A percentile compares a stretch with the other conserved stretches of the same genome.
phyloP scores from a whole-genome alignment of 331 rosid species.

The Erythrophleum ivorense region DNA sequence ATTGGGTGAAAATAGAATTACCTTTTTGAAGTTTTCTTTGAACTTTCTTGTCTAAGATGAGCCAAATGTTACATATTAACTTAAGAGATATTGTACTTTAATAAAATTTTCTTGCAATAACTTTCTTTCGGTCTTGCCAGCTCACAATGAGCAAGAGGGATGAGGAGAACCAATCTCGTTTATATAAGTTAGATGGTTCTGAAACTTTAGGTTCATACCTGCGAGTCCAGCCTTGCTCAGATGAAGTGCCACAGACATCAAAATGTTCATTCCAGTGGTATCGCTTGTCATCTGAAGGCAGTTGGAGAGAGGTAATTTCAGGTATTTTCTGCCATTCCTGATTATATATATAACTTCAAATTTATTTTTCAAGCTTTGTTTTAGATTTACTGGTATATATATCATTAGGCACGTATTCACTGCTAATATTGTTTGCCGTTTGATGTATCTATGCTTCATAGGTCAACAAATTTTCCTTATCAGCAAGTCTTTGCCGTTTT shows the following conservation, averaged over 20 bases:
- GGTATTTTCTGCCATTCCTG: conserved; percentile 51
- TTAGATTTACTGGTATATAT: conserved; percentile 9
- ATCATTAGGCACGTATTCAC: background rate
- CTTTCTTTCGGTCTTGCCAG: conserved; percentile 55
- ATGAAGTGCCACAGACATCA: conserved; percentile 61
- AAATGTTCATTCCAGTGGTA: conserved; percentile 89
- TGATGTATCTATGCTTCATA: background rate
- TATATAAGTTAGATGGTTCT: conserved; percentile 71
- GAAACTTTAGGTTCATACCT: conserved; percentile 78
- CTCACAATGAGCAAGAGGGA: conserved; percentile 84
- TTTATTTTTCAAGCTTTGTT: conserved; percentile 18
- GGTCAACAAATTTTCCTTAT: background rate
- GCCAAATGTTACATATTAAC: conserved; percentile 5
- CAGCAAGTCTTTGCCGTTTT: background rate
- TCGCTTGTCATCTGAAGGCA: conserved; percentile 84
- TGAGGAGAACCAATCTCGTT: conserved; percentile 62
- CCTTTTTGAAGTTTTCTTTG: background rate
- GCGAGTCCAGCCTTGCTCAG: conserved; percentile 67
- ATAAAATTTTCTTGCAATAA: conserved; percentile 31
- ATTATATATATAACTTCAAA: background rate
- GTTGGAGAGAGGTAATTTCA: conserved; percentile 84
- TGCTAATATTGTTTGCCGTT: background rate
- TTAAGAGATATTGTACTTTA: conserved; percentile 2
- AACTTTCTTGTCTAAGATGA: background rate
- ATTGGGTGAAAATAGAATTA: background rate